Evolutionary conservation across 768 basidiomycete species (phyloP).

Genomic region (Cubamyces sp.): DNA sequence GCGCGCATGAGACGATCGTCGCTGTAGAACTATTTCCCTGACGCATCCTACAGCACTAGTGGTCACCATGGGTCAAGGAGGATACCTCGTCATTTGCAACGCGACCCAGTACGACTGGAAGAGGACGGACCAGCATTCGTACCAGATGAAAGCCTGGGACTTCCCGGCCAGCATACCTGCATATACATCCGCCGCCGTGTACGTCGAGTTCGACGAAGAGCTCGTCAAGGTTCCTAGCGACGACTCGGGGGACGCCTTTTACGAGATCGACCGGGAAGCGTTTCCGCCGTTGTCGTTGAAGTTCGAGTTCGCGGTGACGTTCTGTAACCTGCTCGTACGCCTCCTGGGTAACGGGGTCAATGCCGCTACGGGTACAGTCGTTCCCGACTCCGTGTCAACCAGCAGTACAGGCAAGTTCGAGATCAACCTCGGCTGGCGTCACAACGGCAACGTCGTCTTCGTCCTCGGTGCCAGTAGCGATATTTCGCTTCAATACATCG

Average conservation of each 20-base stretch:
- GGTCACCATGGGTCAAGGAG: conserved; percentile 12
- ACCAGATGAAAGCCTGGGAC: conserved; percentile 13
- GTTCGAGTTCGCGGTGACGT: neutral
- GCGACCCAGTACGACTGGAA: conserved; percentile 12
- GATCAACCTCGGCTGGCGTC: neutral
- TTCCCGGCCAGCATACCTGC: conserved; percentile 5
- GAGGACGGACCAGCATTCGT: conserved; percentile 9
- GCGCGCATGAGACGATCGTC: too few species aligned
- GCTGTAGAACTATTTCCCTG: too few species aligned
- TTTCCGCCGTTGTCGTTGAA: neutral
- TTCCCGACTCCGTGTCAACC: too few species aligned
- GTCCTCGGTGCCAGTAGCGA: too few species aligned
- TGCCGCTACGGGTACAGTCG: too few species aligned
- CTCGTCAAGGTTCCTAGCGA: neutral
- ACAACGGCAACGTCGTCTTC: neutral
- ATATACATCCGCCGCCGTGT: neutral
- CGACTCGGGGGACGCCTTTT: conserved; percentile 9
- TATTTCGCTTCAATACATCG: too few species aligned
- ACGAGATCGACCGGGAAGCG: conserved; percentile 3
- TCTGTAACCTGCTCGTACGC: neutral
- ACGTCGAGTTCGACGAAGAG: conserved; percentile 17
- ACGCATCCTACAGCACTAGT: too few species aligned
- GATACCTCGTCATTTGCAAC: conserved; percentile 12
- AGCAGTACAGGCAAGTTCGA: too few species aligned
- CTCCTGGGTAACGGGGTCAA: too few species aligned